Percentiles rank a stretch among this genome's conserved stretches.
These are phyloP conservation scores for Sphagnum fallax DNA, from an alignment of 228 moss, liverwort and hornwort genomes.

Conservation along the genomic window DNA sequence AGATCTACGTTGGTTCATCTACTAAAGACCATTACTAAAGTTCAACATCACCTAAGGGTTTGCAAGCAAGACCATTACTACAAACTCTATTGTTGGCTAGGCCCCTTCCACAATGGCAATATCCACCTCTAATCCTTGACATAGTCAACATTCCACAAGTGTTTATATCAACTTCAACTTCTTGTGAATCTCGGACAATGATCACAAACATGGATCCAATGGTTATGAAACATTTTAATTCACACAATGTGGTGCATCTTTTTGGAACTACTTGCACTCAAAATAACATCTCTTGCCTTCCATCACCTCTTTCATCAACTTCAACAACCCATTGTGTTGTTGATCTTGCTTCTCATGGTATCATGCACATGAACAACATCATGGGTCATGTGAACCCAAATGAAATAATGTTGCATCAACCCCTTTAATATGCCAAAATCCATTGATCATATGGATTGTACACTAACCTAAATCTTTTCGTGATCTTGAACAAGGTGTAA, in stretches of 20 bases:
- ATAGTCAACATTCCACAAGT: slow-evolving; percentile 76
- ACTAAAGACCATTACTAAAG: slow-evolving; percentile 60
- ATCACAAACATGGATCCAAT: slow-evolving; percentile 37
- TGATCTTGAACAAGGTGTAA: too few relatives aligned
- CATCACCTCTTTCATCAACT: slow-evolving; percentile 45
- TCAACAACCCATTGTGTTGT: slow-evolving; percentile 24
- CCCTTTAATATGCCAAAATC: slow-evolving; percentile 63
- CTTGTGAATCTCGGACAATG: slow-evolving; percentile 32
- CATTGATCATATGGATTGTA: slow-evolving; percentile 41
- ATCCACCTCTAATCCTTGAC: slow-evolving; percentile 79
- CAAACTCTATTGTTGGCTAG: slow-evolving; percentile 68
- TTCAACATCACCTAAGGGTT: too few relatives aligned
- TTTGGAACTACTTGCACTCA: slow-evolving; percentile 31
- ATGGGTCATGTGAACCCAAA: slow-evolving; percentile 55
- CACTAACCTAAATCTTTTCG: slow-evolving; percentile 6
- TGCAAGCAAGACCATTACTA: slow-evolving; percentile 69
- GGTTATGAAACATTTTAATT: slow-evolving; percentile 33
- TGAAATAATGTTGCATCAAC: slow-evolving; percentile 47
- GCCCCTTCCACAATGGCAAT: slow-evolving; percentile 77
- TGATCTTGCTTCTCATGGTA: slow-evolving; percentile 25
- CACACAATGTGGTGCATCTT: slow-evolving; percentile 29
- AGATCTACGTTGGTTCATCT: slow-evolving; percentile 62
- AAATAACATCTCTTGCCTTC: slow-evolving; percentile 32
- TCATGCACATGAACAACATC: slow-evolving; percentile 37
- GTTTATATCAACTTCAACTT: slow-evolving; percentile 60